Percentiles rank a stretch among this genome's conserved stretches.
These are phyloP conservation scores for Saccharomycopsis javanensis DNA, from an alignment of 805 yeast genomes.

Conservation along the genomic window DNA sequence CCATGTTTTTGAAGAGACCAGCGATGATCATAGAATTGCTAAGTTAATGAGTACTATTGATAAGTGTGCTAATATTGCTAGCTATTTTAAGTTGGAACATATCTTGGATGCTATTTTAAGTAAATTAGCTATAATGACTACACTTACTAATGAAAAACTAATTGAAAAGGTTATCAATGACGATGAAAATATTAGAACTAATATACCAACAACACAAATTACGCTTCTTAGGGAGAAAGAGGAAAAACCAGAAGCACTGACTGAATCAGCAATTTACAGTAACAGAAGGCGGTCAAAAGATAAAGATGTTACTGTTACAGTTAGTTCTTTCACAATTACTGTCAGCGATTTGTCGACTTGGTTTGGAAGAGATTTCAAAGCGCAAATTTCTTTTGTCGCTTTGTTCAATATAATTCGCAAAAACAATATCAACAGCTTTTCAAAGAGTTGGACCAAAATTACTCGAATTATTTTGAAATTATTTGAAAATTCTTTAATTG, in stretches of 20 bases:
- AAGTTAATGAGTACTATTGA: conserved; percentile 83
- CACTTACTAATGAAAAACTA: conserved; percentile 37
- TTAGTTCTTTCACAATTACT: conserved; percentile 33
- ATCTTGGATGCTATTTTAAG: conserved; percentile 60
- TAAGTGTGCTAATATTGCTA: conserved; percentile 70
- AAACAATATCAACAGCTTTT: conserved; percentile 39
- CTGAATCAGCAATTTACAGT: conserved; percentile 7
- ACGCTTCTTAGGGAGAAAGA: conserved; percentile 16
- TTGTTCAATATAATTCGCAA: conserved; percentile 66
- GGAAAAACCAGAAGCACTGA: not conserved
- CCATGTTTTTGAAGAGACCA: conserved; percentile 74
- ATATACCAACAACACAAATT: conserved; percentile 37
- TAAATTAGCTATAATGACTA: conserved; percentile 57
- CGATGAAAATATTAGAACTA: conserved; percentile 30
- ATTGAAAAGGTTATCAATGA: conserved; percentile 7
- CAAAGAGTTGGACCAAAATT: conserved; percentile 50
- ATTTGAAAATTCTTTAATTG: conserved; percentile 62
- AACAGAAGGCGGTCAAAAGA: conserved; percentile 7
- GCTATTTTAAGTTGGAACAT: conserved; percentile 44
- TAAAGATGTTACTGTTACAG: not conserved
- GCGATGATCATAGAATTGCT: conserved; percentile 82
- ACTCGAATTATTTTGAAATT: conserved; percentile 52
- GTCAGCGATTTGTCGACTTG: conserved; percentile 75
- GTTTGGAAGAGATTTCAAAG: conserved; percentile 85
- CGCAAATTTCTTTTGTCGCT: conserved; percentile 81